Evolutionary conservation across 2,329 filamentous ascomycete genomes (phyloP).

Genomic region (Chaetomium globosum): DNA sequence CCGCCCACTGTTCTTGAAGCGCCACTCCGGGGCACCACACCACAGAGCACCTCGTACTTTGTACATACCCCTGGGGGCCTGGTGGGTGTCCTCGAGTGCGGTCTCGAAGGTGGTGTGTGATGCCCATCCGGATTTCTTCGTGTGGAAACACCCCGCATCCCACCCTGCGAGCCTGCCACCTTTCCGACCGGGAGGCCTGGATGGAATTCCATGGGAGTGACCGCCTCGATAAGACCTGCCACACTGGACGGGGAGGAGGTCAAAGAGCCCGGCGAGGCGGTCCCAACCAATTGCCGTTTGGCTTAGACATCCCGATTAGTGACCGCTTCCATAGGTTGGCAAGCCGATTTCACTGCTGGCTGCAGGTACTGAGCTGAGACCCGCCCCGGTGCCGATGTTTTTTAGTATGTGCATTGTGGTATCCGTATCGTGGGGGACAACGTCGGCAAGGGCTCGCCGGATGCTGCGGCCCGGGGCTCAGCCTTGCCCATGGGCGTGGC

Average conservation of each 20-base stretch:
- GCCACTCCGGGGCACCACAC: neutral
- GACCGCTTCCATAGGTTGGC: neutral
- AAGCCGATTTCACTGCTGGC: neutral
- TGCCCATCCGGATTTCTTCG: neutral
- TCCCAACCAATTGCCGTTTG: conserved; percentile 9
- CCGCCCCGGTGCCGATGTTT: neutral
- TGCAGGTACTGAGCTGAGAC: conserved; percentile 7
- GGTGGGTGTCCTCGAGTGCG: too few species aligned
- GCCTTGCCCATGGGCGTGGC: conserved; percentile 3
- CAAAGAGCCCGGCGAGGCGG: conserved; percentile 1
- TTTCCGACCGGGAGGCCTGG: too few species aligned
- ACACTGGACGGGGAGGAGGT: neutral
- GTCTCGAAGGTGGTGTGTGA: neutral
- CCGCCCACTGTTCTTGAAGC: neutral
- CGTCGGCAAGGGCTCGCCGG: neutral
- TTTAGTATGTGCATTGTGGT: neutral
- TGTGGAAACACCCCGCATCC: neutral
- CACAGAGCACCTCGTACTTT: neutral
- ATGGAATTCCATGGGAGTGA: neutral
- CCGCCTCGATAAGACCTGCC: neutral
- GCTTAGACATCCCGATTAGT: conserved; percentile 6
- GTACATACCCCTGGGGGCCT: too few species aligned
- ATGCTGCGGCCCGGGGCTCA: conserved; percentile 6
- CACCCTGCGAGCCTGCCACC: neutral
- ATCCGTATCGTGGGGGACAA: neutral